Conservation (phyloP, 805 yeast species). For the Saturnispora ahearnii region DNA sequence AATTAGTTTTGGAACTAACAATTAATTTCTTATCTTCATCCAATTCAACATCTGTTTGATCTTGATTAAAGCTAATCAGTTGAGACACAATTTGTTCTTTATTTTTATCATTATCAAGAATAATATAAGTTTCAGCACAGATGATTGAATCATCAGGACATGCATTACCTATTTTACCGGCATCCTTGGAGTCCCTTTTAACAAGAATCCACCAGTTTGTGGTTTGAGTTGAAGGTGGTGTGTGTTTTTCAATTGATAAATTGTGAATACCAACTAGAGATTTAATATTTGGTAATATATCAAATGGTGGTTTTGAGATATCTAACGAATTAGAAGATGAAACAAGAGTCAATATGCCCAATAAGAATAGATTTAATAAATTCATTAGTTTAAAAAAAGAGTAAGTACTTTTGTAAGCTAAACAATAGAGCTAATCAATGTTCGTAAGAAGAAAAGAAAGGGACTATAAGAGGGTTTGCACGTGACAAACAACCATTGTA, state of each 20-base stretch:
- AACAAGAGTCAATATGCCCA: not conserved
- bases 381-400: not conserved
- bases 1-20: constrained; percentile 36
- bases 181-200: constrained; percentile 24
- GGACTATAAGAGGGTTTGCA: not conserved
- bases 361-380: not conserved
- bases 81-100: constrained; percentile 35
- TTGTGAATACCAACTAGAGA: constrained; percentile 42
- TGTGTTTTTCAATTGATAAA: constrained; percentile 34
- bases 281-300: constrained; percentile 33
- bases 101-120: constrained; percentile 40
- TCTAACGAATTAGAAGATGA: constrained; percentile 17
- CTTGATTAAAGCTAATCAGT: constrained; percentile 30
- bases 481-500: not conserved
- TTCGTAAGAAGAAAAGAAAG: not conserved
- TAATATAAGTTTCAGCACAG: constrained; percentile 62
- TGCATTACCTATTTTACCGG: constrained; percentile 27
- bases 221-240: constrained; percentile 73
- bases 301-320: constrained; percentile 26
- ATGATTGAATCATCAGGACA: constrained; percentile 69
- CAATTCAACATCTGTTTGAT: constrained; percentile 21
- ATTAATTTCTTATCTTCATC: constrained; percentile 31
- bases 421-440: not conserved
- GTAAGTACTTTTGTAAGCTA: not conserved
- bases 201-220: constrained; percentile 64